Base-by-base conservation (phyloP, 345 rosid genomes). In the Geranium brycei region DNA sequence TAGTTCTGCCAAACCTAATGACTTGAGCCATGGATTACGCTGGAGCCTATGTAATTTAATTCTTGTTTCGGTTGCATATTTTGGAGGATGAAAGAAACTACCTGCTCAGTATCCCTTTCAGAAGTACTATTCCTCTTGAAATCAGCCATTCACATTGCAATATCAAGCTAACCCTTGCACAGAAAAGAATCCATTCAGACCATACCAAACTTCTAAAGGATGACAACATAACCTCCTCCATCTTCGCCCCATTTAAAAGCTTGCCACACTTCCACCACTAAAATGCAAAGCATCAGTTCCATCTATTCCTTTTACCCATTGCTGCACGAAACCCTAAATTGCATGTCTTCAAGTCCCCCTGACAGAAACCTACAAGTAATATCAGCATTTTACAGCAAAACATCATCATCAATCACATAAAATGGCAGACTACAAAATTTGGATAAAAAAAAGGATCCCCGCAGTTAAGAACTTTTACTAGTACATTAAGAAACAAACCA, bases 21-120 rank as follows among this genome's bases (percentile, higher is more conserved):
- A 11, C 1, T 47, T 47, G 13, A 15, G 53, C 8, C 53, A 3
- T 47, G 53, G 53, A 8, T 47, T 47, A 47, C 13, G 14, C 53
- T 8, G 53, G 15, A 47, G 3, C 10, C 12, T 3, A 13, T 6
- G 53, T 6, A 47, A 13, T 47, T 47, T 47, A 13, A 11, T 7
- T 47, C 3, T 2, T 8, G 6, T 47, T 47, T 47, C 11, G 53
- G 53, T 47, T 13, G 53, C 53, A 47, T 47, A 47, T 47, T 10
- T 47, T 11, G 53, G 53, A 47, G 11, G 53, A 47, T 47, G 53
- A 47, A 47, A 47, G 15, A 8, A 11, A 13, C 62, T 85, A 78
- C 87, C 87, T 80, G 80, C n/a, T 78, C 85, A 41, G 62, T 68
- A 30, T 78, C 84, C 72, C 77, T 75, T n/a, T 78, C 84, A 1